Evolutionary conservation across 169 alveolate genomes (phyloP).

Genomic region (Cryptosporidium sp.): DNA sequence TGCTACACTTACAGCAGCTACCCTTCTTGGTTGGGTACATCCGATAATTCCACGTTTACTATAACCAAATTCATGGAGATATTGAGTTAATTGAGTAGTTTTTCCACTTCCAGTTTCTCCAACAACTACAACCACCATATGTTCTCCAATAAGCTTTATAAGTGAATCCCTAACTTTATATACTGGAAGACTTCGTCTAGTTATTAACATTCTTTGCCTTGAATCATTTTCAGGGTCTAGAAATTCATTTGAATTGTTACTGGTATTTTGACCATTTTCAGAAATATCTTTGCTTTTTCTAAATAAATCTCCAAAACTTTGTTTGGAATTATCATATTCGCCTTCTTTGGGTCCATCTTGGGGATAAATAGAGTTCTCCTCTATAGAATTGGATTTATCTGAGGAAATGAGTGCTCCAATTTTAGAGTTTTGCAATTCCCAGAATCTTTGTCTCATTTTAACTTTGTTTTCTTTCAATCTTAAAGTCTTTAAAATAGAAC

Average conservation of each 20-base stretch:
- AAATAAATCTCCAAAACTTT: constrained; percentile 30
- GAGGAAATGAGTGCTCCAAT: constrained; percentile 86
- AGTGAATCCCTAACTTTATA: constrained; percentile 80
- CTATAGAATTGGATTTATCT: neutral
- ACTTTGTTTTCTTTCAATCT: constrained; percentile 92
- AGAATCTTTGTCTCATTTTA: constrained; percentile 91
- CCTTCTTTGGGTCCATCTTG: neutral
- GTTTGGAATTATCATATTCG: constrained; percentile 19
- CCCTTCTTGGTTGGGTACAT: constrained; percentile 99
- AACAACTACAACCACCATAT: constrained; percentile 95
- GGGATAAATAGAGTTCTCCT: neutral
- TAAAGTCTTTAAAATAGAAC: constrained; percentile 88
- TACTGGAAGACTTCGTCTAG: constrained; percentile 87
- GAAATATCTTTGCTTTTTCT: constrained; percentile 71
- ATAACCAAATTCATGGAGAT: constrained; percentile 95
- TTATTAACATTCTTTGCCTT: neutral
- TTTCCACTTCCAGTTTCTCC: constrained; percentile 99
- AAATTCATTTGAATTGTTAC: neutral
- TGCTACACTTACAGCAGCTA: constrained; percentile 99
- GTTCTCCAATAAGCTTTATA: constrained; percentile 86
- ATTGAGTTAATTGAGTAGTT: constrained; percentile 97
- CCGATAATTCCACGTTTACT: constrained; percentile 93
- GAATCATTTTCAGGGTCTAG: neutral
- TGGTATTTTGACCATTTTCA: neutral
- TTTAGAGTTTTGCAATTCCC: constrained; percentile 94